Evolutionary conservation across 2,329 filamentous ascomycete species (phyloP).

Genomic region (Claviceps digitariae): DNA sequence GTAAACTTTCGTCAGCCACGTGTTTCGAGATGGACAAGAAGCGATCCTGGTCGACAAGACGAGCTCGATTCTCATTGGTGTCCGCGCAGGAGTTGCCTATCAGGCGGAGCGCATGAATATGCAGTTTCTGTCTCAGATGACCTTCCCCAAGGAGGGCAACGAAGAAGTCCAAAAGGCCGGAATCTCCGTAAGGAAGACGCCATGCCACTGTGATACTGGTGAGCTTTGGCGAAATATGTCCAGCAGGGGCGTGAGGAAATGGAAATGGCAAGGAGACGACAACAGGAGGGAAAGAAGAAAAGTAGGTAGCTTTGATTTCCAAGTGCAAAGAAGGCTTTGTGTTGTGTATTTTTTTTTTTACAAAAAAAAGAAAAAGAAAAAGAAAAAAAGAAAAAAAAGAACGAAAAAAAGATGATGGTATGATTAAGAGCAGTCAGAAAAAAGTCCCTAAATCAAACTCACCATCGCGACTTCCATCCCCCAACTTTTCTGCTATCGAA

Average conservation of each 20-base stretch:
- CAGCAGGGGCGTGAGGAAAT: background rate
- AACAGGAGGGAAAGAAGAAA: background rate
- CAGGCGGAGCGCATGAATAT: slow-evolving; percentile 41
- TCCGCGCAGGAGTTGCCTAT: slow-evolving; percentile 52
- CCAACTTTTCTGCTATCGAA: slow-evolving; percentile 35
- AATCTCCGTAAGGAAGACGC: slow-evolving; percentile 42
- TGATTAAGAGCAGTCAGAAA: background rate
- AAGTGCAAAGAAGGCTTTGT: background rate
- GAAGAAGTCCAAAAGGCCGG: slow-evolving; percentile 44
- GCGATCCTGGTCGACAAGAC: slow-evolving; percentile 35
- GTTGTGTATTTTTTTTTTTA: background rate
- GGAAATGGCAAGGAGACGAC: background rate
- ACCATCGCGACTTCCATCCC: slow-evolving; percentile 43
- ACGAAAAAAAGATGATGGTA: background rate
- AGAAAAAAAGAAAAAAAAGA: background rate
- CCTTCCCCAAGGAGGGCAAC: slow-evolving; percentile 29
- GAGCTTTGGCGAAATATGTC: background rate
- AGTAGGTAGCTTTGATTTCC: background rate
- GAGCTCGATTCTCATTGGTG: slow-evolving; percentile 46
- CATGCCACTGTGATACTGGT: slow-evolving; percentile 31
- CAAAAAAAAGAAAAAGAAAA: background rate
- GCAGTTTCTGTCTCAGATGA: slow-evolving; percentile 27
- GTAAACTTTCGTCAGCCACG: slow-evolving; percentile 31
- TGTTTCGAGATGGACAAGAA: slow-evolving; percentile 34
- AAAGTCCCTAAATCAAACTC: slow-evolving; percentile 13